Base-by-base conservation (phyloP, 2,329 filamentous ascomycete species). In the Pseudogymnoascus sp. region DNA sequence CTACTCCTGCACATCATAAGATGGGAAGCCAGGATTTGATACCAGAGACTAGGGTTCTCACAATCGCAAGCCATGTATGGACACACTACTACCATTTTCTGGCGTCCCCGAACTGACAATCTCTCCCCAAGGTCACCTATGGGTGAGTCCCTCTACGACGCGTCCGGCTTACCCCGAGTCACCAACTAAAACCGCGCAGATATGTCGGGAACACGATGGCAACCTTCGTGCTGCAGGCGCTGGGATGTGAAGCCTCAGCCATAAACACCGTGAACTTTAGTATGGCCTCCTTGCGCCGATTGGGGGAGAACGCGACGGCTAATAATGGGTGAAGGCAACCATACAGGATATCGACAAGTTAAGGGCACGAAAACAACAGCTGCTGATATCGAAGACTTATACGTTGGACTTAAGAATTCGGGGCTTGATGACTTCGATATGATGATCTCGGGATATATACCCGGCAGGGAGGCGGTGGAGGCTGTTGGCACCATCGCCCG, bases 201-300 rank as follows among this genome's bases (percentile, higher is more conserved):
- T 93, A 97, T 82, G 95, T 99, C 69, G 95, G 95, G 61, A 99
- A 99, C 75, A 96, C 93, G 72, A 96, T 99, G 81, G 93, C 93
- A 43, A 92, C 92, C 1, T 96, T 96, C 73, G 91, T 93, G 68
- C 89, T 99, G 82, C 93, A 99, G 76, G 89, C 90, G 0, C 79
- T 99, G 60, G 95, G 95, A 59, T 97, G 92, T 73, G 93, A 99
- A 71, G 93, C 97, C 6, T 89, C 92, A 7, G 91, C 92, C 2
- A 83, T 99, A 71, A 97, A 99, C 75, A 99, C 95, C 0, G 95
- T 99, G 6, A 90, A 99, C 71, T 99, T 97, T 79, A 98, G 93
- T 96, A 80, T 75, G 88, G 78, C 22, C 37, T 46, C 60, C 11
- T 43, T 24, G 33, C 50, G 59, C 35, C 43, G 14, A 59, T 63